These are phyloP conservation scores for Catunica adiposa DNA, from an alignment of 2,329 filamentous ascomycete genomes.

Conservation along the genomic window DNA sequence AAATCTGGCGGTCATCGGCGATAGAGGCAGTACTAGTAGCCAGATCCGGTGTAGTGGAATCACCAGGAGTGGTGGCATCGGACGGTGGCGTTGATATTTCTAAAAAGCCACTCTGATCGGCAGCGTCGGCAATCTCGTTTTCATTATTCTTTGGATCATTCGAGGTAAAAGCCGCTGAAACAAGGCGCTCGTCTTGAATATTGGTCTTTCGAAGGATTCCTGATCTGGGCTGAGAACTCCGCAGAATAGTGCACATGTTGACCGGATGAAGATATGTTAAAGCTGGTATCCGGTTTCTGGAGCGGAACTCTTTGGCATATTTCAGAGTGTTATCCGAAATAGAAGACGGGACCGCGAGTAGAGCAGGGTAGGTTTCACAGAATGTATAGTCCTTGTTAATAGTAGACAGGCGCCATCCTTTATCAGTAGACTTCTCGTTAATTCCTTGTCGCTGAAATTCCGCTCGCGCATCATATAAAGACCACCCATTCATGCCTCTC, in stretches of 20 bases:
- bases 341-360: conserved; percentile 67
- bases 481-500: conserved; percentile 61
- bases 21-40: background rate
- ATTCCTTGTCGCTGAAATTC: conserved; percentile 84
- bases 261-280: conserved; percentile 89
- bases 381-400: conserved; percentile 86
- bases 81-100: conserved; percentile 1
- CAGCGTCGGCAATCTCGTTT: conserved; percentile 15
- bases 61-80: background rate
- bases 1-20: conserved; percentile 17
- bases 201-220: conserved; percentile 78
- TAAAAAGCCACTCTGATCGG: conserved; percentile 7
- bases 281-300: conserved; percentile 71
- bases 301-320: conserved; percentile 80
- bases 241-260: conserved; percentile 92
- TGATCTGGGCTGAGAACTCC: conserved; percentile 81
- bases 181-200: conserved; percentile 86
- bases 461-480: conserved; percentile 65
- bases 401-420: conserved; percentile 74
- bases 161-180: conserved; percentile 81
- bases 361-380: conserved; percentile 76
- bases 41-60: background rate
- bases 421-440: conserved; percentile 58
- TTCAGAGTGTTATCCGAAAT: conserved; percentile 97
- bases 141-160: conserved; percentile 26